Evolutionary conservation across 2,329 filamentous ascomycete species (phyloP).

Genomic region (Epichloe gansuensis): DNA sequence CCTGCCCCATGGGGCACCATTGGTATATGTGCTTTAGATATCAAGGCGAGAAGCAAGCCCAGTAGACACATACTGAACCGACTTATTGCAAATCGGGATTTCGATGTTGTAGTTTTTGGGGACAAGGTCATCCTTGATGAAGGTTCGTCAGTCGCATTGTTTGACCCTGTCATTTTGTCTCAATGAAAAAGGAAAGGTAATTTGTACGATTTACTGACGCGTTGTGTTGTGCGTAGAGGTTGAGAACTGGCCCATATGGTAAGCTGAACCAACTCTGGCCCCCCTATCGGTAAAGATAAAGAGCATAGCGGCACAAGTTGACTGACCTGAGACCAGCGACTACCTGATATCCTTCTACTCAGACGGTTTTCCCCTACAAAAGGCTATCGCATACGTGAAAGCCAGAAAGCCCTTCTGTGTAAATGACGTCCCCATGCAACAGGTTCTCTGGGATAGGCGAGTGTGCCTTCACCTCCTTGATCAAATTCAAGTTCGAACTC

Average conservation of each 20-base stretch:
- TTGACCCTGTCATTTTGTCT: background rate
- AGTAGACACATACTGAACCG: slow-evolving; percentile 92
- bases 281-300: slow-evolving; percentile 21
- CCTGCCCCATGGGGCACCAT: slow-evolving; percentile 56
- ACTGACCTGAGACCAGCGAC: slow-evolving; percentile 38
- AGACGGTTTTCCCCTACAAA: slow-evolving; percentile 90
- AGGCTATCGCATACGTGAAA: slow-evolving; percentile 90
- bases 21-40: slow-evolving; percentile 87
- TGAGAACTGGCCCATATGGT: slow-evolving; percentile 90
- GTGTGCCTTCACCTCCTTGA: slow-evolving; percentile 82
- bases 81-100: slow-evolving; percentile 79
- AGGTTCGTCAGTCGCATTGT: slow-evolving; percentile 31
- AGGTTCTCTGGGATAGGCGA: slow-evolving; percentile 88
- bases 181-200: background rate
- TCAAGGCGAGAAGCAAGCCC: slow-evolving; percentile 93
- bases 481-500: slow-evolving; percentile 78
- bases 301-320: slow-evolving; percentile 17
- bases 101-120: slow-evolving; percentile 94
- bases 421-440: slow-evolving; percentile 95
- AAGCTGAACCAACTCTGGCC: slow-evolving; percentile 17
- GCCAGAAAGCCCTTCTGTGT: slow-evolving; percentile 92
- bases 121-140: slow-evolving; percentile 98
- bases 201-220: slow-evolving; percentile 1
- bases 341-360: slow-evolving; percentile 98
- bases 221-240: slow-evolving; percentile 41